Evolutionary conservation across 495 filamentous ascomycete genomes (phyloP), one percentile per base, ranked within the genome.

Genomic region (Penicillium salamii): DNA sequence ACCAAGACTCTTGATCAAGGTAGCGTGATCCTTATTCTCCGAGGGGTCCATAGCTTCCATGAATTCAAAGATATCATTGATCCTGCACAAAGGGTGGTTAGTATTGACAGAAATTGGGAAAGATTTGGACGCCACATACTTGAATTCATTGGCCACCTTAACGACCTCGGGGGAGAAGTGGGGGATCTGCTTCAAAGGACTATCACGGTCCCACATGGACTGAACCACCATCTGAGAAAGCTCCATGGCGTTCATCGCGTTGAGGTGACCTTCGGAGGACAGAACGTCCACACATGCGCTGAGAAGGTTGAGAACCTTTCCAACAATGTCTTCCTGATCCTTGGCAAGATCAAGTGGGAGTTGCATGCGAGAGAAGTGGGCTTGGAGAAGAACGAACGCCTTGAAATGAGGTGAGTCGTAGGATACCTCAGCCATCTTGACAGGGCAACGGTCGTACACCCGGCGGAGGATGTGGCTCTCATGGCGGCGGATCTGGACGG

Each of bases 171-270:
- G 80, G 5, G 85, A 81, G 67, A 99, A 99, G 69, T 96, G 87
- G 51, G 93, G 93, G 56, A 99, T 96, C 72, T 99, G 93, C 74
- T 95, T 96, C 42, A 99, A 78, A 37, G 95, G 90, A 54, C 88
- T 93, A 67, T 99, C 93, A 18, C 90, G 87, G 73, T 97, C 91
- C 93, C 93, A 99, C 89, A 97, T 96, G 23, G 89, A 91, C 68
- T 99, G 93, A 15, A 99, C 91, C 46, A 92, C 88, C 93, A 99
- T 99, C 68, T 99, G 93, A 18, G 90, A 95, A 85, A 99, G 88
- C 69, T 99, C 93, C 93, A 99, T 99, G 20, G 95, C 93, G 58
- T 84, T 89, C 85, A 96, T 93, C 47, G 93, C 92, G 61, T 97
- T 99, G 42, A 97, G 70, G 52, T 97, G 91, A 39, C 92, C 95